Evolutionary conservation across 2,329 filamentous ascomycete species (phyloP).

Genomic region (Colletotrichum chrysophilum): DNA sequence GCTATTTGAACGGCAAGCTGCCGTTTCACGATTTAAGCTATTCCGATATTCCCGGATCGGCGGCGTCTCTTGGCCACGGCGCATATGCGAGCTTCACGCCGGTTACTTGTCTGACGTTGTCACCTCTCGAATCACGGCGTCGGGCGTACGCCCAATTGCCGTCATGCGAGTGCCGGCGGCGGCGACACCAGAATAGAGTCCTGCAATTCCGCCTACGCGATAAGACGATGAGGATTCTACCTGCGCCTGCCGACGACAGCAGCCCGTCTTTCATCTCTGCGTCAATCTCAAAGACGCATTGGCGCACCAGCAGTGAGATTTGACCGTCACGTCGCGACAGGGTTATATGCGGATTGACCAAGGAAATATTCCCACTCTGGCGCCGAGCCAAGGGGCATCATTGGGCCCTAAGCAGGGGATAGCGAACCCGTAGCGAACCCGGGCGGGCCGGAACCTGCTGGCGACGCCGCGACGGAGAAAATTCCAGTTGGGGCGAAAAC

Average conservation of each 20-base stretch:
- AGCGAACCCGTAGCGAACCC: neutral
- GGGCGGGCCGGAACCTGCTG: conserved; percentile 13
- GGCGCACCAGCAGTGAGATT: neutral
- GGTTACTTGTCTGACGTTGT: neutral
- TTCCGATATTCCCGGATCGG: neutral
- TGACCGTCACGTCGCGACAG: neutral
- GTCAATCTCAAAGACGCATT: neutral
- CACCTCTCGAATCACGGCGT: neutral
- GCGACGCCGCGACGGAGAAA: conserved; percentile 2
- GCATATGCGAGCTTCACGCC: neutral
- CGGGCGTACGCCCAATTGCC: neutral
- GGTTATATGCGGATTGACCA: neutral
- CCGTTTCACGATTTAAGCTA: neutral
- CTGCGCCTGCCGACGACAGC: neutral
- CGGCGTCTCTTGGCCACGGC: neutral
- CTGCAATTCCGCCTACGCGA: neutral
- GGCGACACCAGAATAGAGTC: neutral
- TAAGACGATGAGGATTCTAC: neutral
- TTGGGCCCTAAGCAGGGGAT: conserved; percentile 2
- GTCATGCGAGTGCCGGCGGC: neutral
- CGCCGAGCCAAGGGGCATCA: neutral
- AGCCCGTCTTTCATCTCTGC: neutral
- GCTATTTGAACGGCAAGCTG: neutral
- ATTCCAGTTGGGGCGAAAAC: neutral
- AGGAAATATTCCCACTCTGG: neutral